Evolutionary conservation across 257 asterid genomes (phyloP).

Genomic region (Vinca minor): DNA sequence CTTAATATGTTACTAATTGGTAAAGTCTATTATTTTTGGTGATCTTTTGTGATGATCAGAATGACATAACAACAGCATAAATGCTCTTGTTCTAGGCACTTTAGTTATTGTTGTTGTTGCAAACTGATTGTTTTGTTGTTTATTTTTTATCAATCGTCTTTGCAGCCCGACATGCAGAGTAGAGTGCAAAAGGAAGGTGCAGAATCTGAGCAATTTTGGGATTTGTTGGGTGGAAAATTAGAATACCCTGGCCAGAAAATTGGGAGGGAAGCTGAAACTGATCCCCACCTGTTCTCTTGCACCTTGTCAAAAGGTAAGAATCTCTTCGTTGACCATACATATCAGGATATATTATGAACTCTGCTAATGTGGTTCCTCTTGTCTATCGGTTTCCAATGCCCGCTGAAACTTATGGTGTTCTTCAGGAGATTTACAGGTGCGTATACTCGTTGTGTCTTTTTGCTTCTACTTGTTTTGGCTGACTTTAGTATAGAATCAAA

Average conservation of each 20-base stretch:
- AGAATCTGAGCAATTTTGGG: conserved; percentile 95
- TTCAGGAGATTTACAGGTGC: conserved; percentile 85
- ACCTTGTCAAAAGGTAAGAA: conserved; percentile 59
- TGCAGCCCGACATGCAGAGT: conserved; percentile 87
- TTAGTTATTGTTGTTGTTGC: not conserved
- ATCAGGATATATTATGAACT: conserved; percentile 9
- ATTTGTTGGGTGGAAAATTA: conserved; percentile 81
- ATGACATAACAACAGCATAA: not conserved
- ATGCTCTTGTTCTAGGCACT: not conserved
- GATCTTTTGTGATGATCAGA: not conserved
- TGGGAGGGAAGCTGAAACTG: conserved; percentile 67
- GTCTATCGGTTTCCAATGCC: conserved; percentile 19
- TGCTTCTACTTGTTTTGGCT: not conserved
- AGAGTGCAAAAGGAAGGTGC: conserved; percentile 91
- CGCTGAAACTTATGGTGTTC: conserved; percentile 32
- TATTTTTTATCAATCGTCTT: conserved; percentile 12
- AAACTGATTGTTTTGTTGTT: conserved; percentile 1
- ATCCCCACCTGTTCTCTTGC: conserved; percentile 91
- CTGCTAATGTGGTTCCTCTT: conserved; percentile 32
- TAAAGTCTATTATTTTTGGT: not conserved
- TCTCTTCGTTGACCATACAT: conserved; percentile 13
- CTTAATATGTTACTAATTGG: not conserved
- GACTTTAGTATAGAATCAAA: not conserved
- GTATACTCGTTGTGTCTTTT: conserved; percentile 13
- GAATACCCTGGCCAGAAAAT: conserved; percentile 95